Base-by-base conservation (phyloP, 805 yeast species). In the Candida rishiriensis region DNA sequence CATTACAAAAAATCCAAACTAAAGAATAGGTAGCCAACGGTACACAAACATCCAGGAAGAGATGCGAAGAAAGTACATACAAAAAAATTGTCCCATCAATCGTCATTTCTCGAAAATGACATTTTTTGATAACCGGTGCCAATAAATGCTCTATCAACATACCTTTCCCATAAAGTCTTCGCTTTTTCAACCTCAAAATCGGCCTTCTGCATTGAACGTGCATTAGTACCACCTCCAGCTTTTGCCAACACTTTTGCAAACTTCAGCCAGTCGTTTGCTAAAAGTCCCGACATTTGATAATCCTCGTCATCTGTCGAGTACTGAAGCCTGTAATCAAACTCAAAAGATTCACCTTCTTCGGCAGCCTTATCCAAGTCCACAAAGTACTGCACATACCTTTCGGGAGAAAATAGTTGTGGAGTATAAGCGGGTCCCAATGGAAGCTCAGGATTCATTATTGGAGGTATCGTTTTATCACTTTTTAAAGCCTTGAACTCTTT, bases 341-440 rank as follows among this genome's bases (percentile, higher is more conserved):
- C 60, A n/a, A 10, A 29, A 51, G 72, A 66, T 11, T 60, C 57
- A 0, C 67, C 65, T 17, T 65, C 52, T 3, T 60, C 48, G 48
- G 80, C 79, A 10, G 44, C 48, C 15, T 48, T 42, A 46, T 62
- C 54, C 48, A 88, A 69, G 60, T 88, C 87, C n/a, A 81, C 73
- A 60, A 69, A 88, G 59, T 83, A 87, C 59, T 86, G 95, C 1
- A 79, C 79, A 63, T 82, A 88, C 47, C 79, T 68, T 34, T 76
- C 73, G 0, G 96, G 96, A 0, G 91, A 72, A 52, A 85, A 85
- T 29, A 79, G 58, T 65, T 87, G 95, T 2, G 81, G 76, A 2
- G 66, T 64, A 59, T 83, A 86, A 0, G 83, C 96, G 2, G 96
- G 96, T 0, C 96, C 96, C 33, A 82, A 60, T 1, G 76, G 71